Evolutionary conservation across 805 yeast genomes (phyloP).

Genomic region (Priceomyces melissophilus): DNA sequence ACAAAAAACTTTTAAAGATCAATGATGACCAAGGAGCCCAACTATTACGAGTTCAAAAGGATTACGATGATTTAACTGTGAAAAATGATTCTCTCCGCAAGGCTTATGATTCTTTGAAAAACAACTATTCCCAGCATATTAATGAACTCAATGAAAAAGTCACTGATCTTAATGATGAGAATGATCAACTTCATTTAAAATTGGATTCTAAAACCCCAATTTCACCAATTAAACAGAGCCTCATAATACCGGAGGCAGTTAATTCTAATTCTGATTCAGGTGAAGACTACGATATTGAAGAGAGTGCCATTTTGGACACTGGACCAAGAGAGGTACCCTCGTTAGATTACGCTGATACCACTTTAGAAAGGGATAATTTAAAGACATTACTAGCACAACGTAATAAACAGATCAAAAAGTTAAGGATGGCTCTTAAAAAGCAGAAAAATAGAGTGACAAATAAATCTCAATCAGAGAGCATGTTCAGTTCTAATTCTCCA

Average conservation of each 20-base stretch:
- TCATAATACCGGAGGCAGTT: too few relatives aligned
- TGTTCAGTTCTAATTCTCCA: conserved; percentile 22
- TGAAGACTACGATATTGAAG: conserved; percentile 34
- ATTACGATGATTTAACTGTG: conserved; percentile 46
- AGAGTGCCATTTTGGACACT: conserved; percentile 29
- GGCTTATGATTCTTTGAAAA: conserved; percentile 35
- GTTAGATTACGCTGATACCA: conserved; percentile 38
- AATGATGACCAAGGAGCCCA: conserved; percentile 32
- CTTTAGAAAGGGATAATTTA: conserved; percentile 63
- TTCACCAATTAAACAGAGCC: too few relatives aligned
- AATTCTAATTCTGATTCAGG: conserved; percentile 8
- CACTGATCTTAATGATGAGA: conserved; percentile 64
- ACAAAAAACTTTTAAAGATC: conserved; percentile 32
- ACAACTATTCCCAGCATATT: conserved; percentile 38
- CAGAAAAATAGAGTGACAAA: conserved; percentile 24
- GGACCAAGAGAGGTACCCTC: conserved; percentile 20
- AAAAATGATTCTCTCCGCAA: conserved; percentile 38
- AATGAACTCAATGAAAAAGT: conserved; percentile 49
- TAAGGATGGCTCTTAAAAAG: conserved; percentile 47
- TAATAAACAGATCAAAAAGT: conserved; percentile 56
- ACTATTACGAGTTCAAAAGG: conserved; percentile 32
- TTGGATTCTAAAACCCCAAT: conserved; percentile 6
- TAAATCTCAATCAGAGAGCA: not conserved
- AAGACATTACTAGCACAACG: conserved; percentile 63
- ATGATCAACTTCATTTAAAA: conserved; percentile 52